phyloP scores from a whole-genome alignment of 768 basidiomycete species.

The Tricholoma matsutake region DNA sequence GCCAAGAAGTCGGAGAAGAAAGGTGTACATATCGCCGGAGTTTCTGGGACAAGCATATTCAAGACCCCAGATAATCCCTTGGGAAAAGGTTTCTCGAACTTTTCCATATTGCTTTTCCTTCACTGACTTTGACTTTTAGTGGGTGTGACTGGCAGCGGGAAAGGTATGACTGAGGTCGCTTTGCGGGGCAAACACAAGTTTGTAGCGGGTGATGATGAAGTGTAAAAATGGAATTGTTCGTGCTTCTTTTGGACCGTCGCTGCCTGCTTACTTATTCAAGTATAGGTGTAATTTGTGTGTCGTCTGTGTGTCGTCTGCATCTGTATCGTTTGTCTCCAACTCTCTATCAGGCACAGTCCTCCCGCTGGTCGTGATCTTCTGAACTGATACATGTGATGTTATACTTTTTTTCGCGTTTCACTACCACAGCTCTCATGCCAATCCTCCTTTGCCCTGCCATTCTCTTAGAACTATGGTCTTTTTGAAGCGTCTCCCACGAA shows the following conservation, averaged over 20 bases:
- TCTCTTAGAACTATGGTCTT: constrained; percentile 13
- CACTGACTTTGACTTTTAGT: constrained; percentile 43
- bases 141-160: constrained; percentile 88
- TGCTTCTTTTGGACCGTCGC: not conserved
- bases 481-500: constrained; percentile 3
- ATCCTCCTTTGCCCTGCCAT: constrained; percentile 10
- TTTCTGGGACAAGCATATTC: constrained; percentile 88
- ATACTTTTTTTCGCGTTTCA: constrained; percentile 22
- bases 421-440: constrained; percentile 26
- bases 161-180: constrained; percentile 82
- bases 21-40: constrained; percentile 86
- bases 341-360: constrained; percentile 22
- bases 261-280: not conserved
- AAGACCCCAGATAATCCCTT: constrained; percentile 91
- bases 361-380: constrained; percentile 3
- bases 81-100: constrained; percentile 62
- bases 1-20: constrained; percentile 94
- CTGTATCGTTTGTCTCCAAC: constrained; percentile 2
- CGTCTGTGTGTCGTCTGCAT: not conserved
- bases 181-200: constrained; percentile 77
- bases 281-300: not conserved
- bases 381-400: constrained; percentile 30
- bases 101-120: constrained; percentile 3
- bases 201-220: constrained; percentile 44
- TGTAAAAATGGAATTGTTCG: constrained; percentile 17